phyloP scores from a whole-genome alignment of 108 stramenopile species.

The Epithemia pelagica region DNA sequence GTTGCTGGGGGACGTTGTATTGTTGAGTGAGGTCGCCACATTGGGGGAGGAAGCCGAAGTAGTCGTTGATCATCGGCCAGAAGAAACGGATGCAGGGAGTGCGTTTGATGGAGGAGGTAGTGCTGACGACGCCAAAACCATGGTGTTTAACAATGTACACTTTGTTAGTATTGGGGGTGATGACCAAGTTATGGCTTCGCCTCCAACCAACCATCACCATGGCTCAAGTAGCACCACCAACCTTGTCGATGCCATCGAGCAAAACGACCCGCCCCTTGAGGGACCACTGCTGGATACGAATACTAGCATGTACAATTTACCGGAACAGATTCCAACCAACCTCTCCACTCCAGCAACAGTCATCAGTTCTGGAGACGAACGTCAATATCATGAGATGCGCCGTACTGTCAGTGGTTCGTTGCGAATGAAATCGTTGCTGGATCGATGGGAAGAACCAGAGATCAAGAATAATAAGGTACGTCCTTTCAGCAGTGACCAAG shows the following conservation, averaged over 20 bases:
- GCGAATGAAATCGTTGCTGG: constrained; percentile 39
- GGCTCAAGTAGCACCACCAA: too few species aligned
- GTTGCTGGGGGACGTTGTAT: constrained; percentile 37
- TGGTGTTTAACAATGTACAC: background rate
- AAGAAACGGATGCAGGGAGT: background rate
- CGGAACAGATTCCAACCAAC: background rate
- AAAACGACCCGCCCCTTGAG: too few species aligned
- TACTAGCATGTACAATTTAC: background rate
- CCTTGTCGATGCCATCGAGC: background rate
- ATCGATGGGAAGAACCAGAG: constrained; percentile 70
- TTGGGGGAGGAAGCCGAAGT: constrained; percentile 32
- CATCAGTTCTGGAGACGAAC: too few species aligned
- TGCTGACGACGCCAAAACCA: background rate
- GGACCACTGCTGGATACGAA: background rate
- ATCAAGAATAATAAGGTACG: constrained; percentile 48
- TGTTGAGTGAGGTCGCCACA: constrained; percentile 60
- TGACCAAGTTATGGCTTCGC: background rate
- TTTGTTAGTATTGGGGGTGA: background rate
- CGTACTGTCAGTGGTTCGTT: constrained; percentile 15
- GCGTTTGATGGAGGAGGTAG: background rate
- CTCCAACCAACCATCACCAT: too few species aligned
- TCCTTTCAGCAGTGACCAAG: too few species aligned
- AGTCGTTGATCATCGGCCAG: background rate
- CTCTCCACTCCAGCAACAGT: background rate
- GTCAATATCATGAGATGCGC: background rate